Conservation (phyloP, 2,329 filamentous ascomycete species). For the Lecanosticta acicola region DNA sequence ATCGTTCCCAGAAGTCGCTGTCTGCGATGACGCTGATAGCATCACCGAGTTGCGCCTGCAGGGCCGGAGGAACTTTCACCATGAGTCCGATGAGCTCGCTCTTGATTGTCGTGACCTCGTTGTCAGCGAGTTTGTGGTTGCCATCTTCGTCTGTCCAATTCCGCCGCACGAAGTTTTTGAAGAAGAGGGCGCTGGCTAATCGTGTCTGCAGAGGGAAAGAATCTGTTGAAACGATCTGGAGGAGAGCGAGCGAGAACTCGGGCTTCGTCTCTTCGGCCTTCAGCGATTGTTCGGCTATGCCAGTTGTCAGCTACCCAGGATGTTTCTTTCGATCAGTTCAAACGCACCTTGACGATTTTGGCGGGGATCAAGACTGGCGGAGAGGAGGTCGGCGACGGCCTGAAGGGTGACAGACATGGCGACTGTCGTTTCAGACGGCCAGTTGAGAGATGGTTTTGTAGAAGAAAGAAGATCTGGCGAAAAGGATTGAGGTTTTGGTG, state of each 20-base stretch:
- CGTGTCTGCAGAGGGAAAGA: conserved; percentile 70
- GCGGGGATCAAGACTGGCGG: conserved; percentile 81
- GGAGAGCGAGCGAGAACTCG: conserved; percentile 76
- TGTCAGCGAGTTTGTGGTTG: conserved; percentile 75
- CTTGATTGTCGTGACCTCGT: conserved; percentile 89
- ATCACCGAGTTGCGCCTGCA: conserved; percentile 92
- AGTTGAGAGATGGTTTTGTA: background rate
- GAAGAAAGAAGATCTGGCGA: background rate
- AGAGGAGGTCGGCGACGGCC: conserved; percentile 72
- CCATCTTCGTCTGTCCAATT: conserved; percentile 96
- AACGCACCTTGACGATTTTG: conserved; percentile 81
- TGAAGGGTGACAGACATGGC: conserved; percentile 57
- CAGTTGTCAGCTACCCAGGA: conserved; percentile 6
- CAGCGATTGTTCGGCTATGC: conserved; percentile 71
- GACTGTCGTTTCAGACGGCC: background rate
- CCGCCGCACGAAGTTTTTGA: conserved; percentile 96
- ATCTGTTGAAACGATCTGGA: conserved; percentile 81
- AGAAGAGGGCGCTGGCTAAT: conserved; percentile 82
- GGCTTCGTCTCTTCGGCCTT: conserved; percentile 74
- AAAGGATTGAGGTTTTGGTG: background rate
- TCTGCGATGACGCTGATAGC: conserved; percentile 96
- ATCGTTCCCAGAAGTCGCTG: conserved; percentile 92
- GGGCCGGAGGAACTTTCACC: conserved; percentile 80
- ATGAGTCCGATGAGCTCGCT: conserved; percentile 91
- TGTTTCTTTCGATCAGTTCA: conserved; percentile 3